A percentile compares a stretch with the other conserved stretches of the same genome.
Conservation (phyloP, 148 eudicot species). For the Limonium bicolor region DNA sequence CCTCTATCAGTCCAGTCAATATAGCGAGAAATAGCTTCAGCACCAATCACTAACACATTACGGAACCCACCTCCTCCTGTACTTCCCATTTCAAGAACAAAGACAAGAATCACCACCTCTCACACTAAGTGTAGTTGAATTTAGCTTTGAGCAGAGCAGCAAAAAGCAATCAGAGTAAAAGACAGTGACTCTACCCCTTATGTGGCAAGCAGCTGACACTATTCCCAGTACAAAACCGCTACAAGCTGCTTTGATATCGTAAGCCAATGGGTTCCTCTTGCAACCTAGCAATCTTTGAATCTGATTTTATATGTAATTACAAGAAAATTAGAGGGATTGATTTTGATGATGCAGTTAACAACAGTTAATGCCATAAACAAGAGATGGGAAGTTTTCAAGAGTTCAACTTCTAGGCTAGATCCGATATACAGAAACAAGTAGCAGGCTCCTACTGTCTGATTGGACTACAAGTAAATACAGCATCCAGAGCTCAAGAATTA, state of each 20-base stretch:
- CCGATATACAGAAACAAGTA: no score
- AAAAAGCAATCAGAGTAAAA: conserved; percentile 14
- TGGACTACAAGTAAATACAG: no score
- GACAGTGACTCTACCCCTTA: conserved; percentile 78
- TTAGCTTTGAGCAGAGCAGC: conserved; percentile 5
- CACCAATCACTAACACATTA: conserved; percentile 86
- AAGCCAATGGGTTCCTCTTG: conserved; percentile 66
- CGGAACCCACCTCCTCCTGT: conserved; percentile 67
- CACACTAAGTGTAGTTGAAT: neutral
- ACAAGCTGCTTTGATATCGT: conserved; percentile 93
- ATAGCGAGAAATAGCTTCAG: conserved; percentile 83
- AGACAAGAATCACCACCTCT: neutral
- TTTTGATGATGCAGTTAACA: neutral
- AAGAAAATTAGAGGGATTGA: neutral
- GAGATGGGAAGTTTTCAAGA: no score
- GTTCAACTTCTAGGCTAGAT: no score
- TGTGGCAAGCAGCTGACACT: conserved; percentile 75
- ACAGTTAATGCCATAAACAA: neutral
- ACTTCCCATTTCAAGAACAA: neutral
- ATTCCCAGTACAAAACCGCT: conserved; percentile 86
- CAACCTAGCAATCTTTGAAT: conserved; percentile 79
- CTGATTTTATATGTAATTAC: conserved; percentile 19
- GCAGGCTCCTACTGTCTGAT: no score
- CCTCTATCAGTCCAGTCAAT: conserved; percentile 98
- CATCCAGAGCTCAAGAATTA: no score